Base-by-base conservation (phyloP, 768 basidiomycete species). In the Kwoniella mangroviensis region DNA sequence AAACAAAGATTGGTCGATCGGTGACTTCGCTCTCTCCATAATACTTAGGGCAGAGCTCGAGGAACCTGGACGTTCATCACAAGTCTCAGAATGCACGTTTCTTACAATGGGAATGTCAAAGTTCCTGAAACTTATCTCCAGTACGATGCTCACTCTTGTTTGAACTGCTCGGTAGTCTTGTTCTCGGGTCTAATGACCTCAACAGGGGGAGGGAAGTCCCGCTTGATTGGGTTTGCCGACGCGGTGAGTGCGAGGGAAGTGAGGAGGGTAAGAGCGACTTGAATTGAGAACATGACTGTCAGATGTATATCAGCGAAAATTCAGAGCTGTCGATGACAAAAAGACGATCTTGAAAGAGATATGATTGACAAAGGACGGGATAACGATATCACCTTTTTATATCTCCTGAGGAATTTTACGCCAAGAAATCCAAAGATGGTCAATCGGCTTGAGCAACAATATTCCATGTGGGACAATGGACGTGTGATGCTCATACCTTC, bases 121-220 rank as follows among this genome's bases (percentile, higher is more conserved):
- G 7, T 51, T 51, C 4, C 28, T 2, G 28, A 4, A 28, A 28
- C 28, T 10, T 51, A 15, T 51, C n/a, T 51, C n/a, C 0, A 15
- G 4, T 15, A 51, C 43, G 19, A 19, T 45, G 49, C 63, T 56
- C n/a, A 65, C 63, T 65, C 53, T 21, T 65, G 42, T 26, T 65
- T 41, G 41, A 65, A 65, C 19, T 65, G 34, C 19, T 65, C 63
- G 11, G 42, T 55, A 28, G 53, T 65, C 26, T n/a, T 19, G n/a
- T 65, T 65, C 49, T 65, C 53, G 56, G 63, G 63, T 65, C 63
- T 19, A n/a, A 65, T 21, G 2, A 65, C 63, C 11, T 40, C 40
- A 9, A 65, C 63, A 28, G 63, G 63, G n/a, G 28, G 24, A 13
- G 54, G 53, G 26, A 22, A 60, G 19, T 60, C 17, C 19, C 40